Percentiles rank a stretch among this genome's conserved stretches.
Evolutionary conservation across 805 yeast genomes (phyloP).

Genomic region (Cyberlindnera bimundalis): DNA sequence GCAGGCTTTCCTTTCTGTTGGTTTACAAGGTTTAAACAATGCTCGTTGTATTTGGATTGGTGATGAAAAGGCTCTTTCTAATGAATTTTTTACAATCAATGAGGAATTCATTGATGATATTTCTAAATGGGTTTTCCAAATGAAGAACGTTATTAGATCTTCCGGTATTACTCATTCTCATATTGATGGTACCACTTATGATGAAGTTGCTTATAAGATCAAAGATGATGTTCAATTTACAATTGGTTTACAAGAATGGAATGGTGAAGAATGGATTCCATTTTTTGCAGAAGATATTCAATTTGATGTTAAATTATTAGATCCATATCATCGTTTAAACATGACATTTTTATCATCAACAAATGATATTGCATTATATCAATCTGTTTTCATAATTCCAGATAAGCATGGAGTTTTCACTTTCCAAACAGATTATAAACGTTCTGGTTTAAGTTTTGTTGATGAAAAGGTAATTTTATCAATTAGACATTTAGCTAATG

Average conservation of each 20-base stretch:
- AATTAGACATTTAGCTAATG: conserved; percentile 91
- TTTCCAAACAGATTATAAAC: conserved; percentile 70
- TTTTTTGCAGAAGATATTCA: conserved; percentile 64
- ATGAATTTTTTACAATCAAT: conserved; percentile 34
- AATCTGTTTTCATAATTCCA: conserved; percentile 65
- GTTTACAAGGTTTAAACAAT: conserved; percentile 73
- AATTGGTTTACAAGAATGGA: conserved; percentile 46
- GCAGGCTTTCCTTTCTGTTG: conserved; percentile 73
- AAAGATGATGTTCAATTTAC: conserved; percentile 63
- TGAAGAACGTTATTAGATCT: conserved; percentile 58
- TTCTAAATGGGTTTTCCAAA: conserved; percentile 71
- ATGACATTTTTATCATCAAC: conserved; percentile 41
- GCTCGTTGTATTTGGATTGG: conserved; percentile 85
- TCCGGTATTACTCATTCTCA: conserved; percentile 53
- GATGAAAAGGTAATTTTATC: conserved; percentile 68
- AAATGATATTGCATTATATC: conserved; percentile 41
- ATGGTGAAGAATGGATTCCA: conserved; percentile 66
- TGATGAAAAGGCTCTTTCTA: conserved; percentile 49
- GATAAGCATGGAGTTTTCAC: conserved; percentile 98
- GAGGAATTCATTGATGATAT: conserved; percentile 40
- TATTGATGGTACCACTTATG: conserved; percentile 39
- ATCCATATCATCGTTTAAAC: conserved; percentile 87
- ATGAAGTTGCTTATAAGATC: conserved; percentile 58
- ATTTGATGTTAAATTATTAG: conserved; percentile 83
- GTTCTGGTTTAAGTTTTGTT: conserved; percentile 70